Percentiles rank a stretch among this genome's conserved stretches.
These are phyloP conservation scores for Teunomyces pallodes DNA, from an alignment of 805 yeast species.

Conservation along the genomic window DNA sequence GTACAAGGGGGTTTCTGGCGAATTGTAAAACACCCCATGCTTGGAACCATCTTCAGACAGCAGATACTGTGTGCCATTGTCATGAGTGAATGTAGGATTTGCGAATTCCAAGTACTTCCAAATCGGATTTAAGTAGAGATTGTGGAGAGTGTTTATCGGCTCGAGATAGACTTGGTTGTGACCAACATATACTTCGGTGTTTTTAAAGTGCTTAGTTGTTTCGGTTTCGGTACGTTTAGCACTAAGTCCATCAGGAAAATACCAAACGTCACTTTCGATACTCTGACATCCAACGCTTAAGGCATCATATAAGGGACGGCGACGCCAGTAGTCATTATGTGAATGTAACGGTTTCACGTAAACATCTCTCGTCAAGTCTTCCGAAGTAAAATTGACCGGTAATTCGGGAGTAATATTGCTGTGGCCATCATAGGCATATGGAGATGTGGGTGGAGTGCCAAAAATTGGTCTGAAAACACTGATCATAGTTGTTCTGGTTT, in stretches of 20 bases:
- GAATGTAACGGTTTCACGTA: conserved; percentile 53
- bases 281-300: conserved; percentile 52
- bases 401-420: conserved; percentile 14
- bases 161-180: conserved; percentile 52
- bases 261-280: conserved; percentile 70
- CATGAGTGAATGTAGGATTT: conserved; percentile 32
- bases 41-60: conserved; percentile 11
- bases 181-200: conserved; percentile 54
- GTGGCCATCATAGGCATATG: conserved; percentile 8
- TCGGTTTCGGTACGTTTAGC: conserved; percentile 25
- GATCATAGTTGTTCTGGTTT: conserved; percentile 10
- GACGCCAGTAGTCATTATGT: conserved; percentile 70
- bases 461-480: conserved; percentile 13
- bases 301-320: conserved; percentile 57
- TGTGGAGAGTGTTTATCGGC: conserved; percentile 44
- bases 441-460: background rate
- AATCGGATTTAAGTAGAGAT: conserved; percentile 56
- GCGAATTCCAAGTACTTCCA: conserved; percentile 45
- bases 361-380: conserved; percentile 34
- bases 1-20: conserved; percentile 51
- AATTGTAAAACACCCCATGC: conserved; percentile 38
- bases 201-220: conserved; percentile 26
- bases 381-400: conserved; percentile 21
- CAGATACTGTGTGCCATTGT: conserved; percentile 1
- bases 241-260: conserved; percentile 31